Percentiles rank a stretch among this genome's conserved stretches.
These are phyloP conservation scores for Aspergillus aculeatinus DNA, from an alignment of 2,329 filamentous ascomycete species.

Conservation along the genomic window DNA sequence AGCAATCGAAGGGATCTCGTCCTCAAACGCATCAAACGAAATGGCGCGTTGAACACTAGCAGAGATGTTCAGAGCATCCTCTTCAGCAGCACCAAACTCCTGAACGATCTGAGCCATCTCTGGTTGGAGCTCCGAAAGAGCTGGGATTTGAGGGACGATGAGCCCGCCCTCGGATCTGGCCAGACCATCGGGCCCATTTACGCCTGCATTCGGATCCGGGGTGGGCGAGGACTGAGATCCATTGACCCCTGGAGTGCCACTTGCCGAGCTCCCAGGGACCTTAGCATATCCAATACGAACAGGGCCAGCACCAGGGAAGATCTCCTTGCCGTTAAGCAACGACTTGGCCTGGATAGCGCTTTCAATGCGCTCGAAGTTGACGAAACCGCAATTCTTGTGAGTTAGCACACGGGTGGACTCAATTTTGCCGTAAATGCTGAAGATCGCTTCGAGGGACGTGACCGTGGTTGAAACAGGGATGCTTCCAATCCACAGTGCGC, in stretches of 20 bases:
- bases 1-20: constrained; percentile 84
- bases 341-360: constrained; percentile 87
- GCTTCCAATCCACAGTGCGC: constrained; percentile 94
- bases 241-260: constrained; percentile 81
- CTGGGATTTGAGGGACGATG: constrained; percentile 59
- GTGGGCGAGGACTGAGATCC: constrained; percentile 87
- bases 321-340: constrained; percentile 91
- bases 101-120: constrained; percentile 84
- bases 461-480: constrained; percentile 96
- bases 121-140: constrained; percentile 72
- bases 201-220: constrained; percentile 70
- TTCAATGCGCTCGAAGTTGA: constrained; percentile 91
- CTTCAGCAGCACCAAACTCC: constrained; percentile 81
- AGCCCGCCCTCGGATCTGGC: constrained; percentile 35
- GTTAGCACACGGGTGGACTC: constrained; percentile 90
- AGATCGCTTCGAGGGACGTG: constrained; percentile 91
- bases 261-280: constrained; percentile 77
- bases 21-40: constrained; percentile 66
- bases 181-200: constrained; percentile 29
- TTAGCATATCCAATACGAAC: constrained; percentile 97
- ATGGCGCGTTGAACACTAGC: constrained; percentile 75
- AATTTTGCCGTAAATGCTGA: constrained; percentile 88
- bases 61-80: constrained; percentile 72
- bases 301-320: constrained; percentile 93
- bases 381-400: constrained; percentile 98